Conservation (phyloP, 2,329 filamentous ascomycete genomes). For the Colletotrichum sublineola region DNA sequence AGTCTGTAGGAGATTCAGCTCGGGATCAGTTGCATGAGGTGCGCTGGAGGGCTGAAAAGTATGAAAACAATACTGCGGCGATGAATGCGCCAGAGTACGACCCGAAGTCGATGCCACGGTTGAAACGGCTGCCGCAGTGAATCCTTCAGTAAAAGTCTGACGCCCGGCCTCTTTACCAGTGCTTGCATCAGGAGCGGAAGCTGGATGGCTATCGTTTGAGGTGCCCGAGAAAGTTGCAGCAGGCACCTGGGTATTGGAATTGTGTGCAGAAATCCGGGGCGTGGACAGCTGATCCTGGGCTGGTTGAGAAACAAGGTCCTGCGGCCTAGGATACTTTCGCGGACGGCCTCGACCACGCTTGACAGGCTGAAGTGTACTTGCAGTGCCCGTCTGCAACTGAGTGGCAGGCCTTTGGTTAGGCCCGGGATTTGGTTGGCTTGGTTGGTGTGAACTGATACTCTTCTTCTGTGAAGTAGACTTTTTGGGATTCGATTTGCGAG, state of each 20-base stretch:
- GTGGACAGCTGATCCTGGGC: neutral
- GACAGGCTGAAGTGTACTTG: slow-evolving; percentile 3
- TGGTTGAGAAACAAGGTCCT: neutral
- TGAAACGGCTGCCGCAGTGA: neutral
- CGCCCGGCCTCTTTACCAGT: neutral
- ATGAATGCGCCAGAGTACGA: neutral
- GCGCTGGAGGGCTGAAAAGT: neutral
- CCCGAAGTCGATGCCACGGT: neutral
- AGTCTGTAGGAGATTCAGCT: neutral
- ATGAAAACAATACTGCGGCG: neutral
- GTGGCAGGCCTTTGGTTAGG: neutral
- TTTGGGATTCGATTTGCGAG: slow-evolving; percentile 4
- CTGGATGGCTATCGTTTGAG: neutral
- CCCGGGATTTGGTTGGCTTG: neutral
- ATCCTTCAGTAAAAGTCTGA: neutral
- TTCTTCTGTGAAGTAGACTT: slow-evolving; percentile 16
- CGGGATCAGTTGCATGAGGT: neutral
- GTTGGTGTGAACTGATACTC: neutral
- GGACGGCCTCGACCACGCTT: slow-evolving; percentile 36
- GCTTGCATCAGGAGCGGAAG: neutral
- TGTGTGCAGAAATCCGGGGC: neutral
- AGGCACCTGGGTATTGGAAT: neutral
- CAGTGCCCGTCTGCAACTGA: neutral
- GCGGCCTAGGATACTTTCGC: slow-evolving; percentile 27
- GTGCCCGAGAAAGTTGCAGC: neutral